Evolutionary conservation across 2,329 filamentous ascomycete species (phyloP), one percentile per base, ranked within the genome.

Genomic region (Ceratocystis variospora): DNA sequence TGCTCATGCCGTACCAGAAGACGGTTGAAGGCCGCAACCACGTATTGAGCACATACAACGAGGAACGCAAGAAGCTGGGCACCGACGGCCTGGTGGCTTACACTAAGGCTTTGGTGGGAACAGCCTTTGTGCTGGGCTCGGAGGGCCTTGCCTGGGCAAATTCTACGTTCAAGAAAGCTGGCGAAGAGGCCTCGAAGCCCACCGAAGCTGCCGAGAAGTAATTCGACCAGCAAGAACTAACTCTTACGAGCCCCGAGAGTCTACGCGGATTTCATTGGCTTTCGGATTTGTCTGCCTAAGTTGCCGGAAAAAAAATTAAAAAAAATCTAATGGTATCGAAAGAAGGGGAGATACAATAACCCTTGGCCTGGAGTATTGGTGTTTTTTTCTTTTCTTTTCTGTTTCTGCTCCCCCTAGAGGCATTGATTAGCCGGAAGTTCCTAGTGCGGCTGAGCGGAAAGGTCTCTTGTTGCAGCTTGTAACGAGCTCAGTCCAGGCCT

Each of bases 41-140:
- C 70, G 78, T 87, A 68, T 72, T 82, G 65, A 75, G 77, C 65
- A 77, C 84, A 67, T 88, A 84, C 74, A 77, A 76, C 67, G 74
- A 78, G 67, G 83, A 87, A 76, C 78, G 79, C 70, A 86, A 86
- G 78, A 86, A 85, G 77, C 80, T 79, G 50, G 83, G 84, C 59
- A 82, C 83, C 69, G 81, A 86, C 41, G 84, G 85, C 59, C 73
- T 87, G 45, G 77, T 90, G n/a, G 82, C 84, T 2, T 81, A 82
- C 68, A 82, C 86, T 72, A 90, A 88, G 79, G 89, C 89, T 10
- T 77, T 84, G 15, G 78, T 90, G 70, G 83, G 82, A 63, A 89
- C 88, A 15, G 81, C 82, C 28, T 77, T 90, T 62, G 80, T 89
- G 62, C 79, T 91, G 62, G 83, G 83, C 62, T 81, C 80, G 70